Evolutionary conservation across 176 grass and related monocot genomes (phyloP), one percentile per base, ranked within the genome.

Genomic region (Eragrostis curvula): DNA sequence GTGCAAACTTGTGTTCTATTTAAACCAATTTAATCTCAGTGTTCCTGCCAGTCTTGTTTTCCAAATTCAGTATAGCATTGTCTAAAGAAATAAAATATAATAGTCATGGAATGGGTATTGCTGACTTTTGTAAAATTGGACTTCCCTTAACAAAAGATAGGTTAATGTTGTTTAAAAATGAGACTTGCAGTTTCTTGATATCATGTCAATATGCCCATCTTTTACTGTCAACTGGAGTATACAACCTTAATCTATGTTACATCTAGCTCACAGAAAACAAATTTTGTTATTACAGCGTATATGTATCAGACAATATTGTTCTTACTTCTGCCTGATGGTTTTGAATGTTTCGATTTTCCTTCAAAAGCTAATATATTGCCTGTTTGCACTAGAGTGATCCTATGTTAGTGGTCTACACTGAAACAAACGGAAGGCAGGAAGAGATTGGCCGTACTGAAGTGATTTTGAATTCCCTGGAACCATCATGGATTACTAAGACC

Each of bases 371-470:
- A 79, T 51, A 57, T 79, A 36, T 60, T 24, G 3, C 39, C 42
- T 90, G 9, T 57, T 86, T 85, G 23, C 67, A 84, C 13, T 79
- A 95, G 96, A 98, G 96, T 83, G 96, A 98, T 81, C 93, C 96
- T 48, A 91, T 98, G 93, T 79, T 90, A 81, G 90, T 98, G 40
- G 58, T 93, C 23, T 98, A 93, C 85, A 27, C 66, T 70, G 85
- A 71, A 71, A 88, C 36, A 81, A 81, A 98, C 24, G 80, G 85
- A 79, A 98, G 80, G 78, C 89, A 91, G 73, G 88, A 96, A 86
- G 96, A 98, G 92, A 82, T 98, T 86, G 93, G 93, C 27, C 93
- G 91, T 71, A 98, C 93, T 62, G 96, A 98, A 89, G 93, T 98
- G 8, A 86, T 96, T 87, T 51, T 88, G 77, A 98, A 98, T 81